phyloP scores from a whole-genome alignment of 2,329 filamentous ascomycete species.

The Eutypa lata region DNA sequence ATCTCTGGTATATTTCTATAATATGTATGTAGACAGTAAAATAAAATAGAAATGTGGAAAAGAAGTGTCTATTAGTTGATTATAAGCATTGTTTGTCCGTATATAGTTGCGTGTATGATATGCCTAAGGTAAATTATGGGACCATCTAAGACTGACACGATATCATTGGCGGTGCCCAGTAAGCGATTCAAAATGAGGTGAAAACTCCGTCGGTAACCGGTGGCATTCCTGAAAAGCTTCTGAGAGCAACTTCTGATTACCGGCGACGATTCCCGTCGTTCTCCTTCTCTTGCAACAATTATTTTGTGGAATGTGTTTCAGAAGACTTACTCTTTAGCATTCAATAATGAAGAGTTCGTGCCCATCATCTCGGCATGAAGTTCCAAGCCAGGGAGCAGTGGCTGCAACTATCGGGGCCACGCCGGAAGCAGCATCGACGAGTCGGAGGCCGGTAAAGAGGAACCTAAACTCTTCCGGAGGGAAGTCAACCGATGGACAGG shows the following conservation, averaged over 20 bases:
- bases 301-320: too few species aligned
- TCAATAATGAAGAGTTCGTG: neutral
- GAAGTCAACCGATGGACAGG: conserved; percentile 3
- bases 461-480: conserved; percentile 9
- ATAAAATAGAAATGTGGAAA: too few species aligned
- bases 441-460: conserved; percentile 10
- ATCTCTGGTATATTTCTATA: too few species aligned
- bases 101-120: too few species aligned
- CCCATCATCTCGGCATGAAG: neutral
- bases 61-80: too few species aligned
- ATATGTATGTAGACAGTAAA: too few species aligned
- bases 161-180: neutral
- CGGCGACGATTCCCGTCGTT: neutral
- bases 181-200: too few species aligned
- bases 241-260: neutral
- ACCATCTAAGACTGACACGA: too few species aligned
- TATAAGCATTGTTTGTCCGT: too few species aligned
- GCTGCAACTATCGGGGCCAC: neutral
- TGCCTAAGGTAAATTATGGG: neutral
- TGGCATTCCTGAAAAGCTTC: neutral
- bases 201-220: neutral
- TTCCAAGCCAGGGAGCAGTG: neutral
- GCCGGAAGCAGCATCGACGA: conserved; percentile 2
- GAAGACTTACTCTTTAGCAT: too few species aligned
- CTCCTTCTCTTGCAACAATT: too few species aligned